Evolutionary conservation across 1,284 basidiomycete species (phyloP), one percentile per base, ranked within the genome.

Genomic region (Hymenochaete sp.): DNA sequence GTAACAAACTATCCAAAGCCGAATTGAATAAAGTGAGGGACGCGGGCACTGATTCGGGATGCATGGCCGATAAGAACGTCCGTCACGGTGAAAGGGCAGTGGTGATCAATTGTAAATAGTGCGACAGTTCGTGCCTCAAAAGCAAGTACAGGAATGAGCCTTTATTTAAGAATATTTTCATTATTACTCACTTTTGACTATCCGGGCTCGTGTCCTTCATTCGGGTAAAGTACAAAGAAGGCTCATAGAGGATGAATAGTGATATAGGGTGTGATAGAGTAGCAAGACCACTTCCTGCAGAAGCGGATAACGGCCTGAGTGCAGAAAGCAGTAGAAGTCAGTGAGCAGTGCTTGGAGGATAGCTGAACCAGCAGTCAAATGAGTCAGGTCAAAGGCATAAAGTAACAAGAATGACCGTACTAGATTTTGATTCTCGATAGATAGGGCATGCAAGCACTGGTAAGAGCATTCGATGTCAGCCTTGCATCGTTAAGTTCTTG

Each of bases 191-290:
- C n/a, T n/a, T n/a, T n/a, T n/a, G n/a, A n/a, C n/a, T n/a, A n/a
- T n/a, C n/a, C n/a, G n/a, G n/a, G n/a, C n/a, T n/a, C n/a, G n/a
- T n/a, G n/a, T 18, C 14, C n/a, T 18, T 50, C 44, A 13, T 31
- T 32, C 11, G 43, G n/a, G 66, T 47, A 53, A 85, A 77, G 57
- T 80, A 83, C 1, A 64, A 56, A 2, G 83, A 85, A 1, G 71
- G 66, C 51, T 85, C 83, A 44, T 76, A 71, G 13, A 88, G 57
- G 14, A 88, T 66, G 11, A 88, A 55, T 3, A 85, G 57, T 31
- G 67, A 65, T 18, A 79, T 78, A 0, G 68, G 51, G 26, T 57
- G 55, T 26, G 67, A 61, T 21, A 81, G 61, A 2, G 67, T 65
- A 18, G 68, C 66, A 50, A 71, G 65, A 14, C 28, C 44, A 9